A percentile compares a stretch with the other conserved stretches of the same genome.
Evolutionary conservation across 129 eudicot genomes (phyloP).

Genomic region (Ambrosia trifida): DNA sequence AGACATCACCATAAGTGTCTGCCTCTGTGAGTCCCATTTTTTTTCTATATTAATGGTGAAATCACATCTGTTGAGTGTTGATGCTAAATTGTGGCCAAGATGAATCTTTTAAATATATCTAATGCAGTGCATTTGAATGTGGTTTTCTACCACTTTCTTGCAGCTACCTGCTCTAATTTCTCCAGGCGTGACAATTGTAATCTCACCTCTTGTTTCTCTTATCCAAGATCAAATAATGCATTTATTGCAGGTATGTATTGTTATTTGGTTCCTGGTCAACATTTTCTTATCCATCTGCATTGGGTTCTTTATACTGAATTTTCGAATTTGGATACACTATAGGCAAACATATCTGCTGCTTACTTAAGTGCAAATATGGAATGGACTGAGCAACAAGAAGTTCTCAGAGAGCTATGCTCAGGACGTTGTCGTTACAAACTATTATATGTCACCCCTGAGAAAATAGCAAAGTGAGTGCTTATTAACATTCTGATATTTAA

Average conservation of each 20-base stretch:
- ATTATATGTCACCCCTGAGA: slow-evolving; percentile 92
- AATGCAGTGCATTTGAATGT: slow-evolving; percentile 5
- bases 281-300: slow-evolving; percentile 17
- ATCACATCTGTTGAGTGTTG: neutral
- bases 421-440: slow-evolving; percentile 70
- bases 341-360: slow-evolving; percentile 95
- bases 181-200: slow-evolving; percentile 84
- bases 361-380: slow-evolving; percentile 93
- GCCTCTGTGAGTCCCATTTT: neutral
- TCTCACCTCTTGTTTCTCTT: slow-evolving; percentile 94
- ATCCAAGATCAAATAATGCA: slow-evolving; percentile 99
- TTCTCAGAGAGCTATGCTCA: slow-evolving; percentile 77
- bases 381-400: slow-evolving; percentile 87
- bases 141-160: slow-evolving; percentile 28
- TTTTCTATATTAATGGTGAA: neutral
- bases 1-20: neutral
- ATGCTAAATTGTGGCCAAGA: neutral
- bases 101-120: neutral
- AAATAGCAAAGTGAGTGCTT: slow-evolving; percentile 76
- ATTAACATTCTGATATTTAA: neutral
- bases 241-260: slow-evolving; percentile 61
- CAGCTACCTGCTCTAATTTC: slow-evolving; percentile 91
- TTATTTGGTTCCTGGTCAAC: neutral
- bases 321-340: slow-evolving; percentile 14
- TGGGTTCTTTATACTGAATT: slow-evolving; percentile 1